Conservation (phyloP, 257 asterid species). For the Nicotiana tabacum region DNA sequence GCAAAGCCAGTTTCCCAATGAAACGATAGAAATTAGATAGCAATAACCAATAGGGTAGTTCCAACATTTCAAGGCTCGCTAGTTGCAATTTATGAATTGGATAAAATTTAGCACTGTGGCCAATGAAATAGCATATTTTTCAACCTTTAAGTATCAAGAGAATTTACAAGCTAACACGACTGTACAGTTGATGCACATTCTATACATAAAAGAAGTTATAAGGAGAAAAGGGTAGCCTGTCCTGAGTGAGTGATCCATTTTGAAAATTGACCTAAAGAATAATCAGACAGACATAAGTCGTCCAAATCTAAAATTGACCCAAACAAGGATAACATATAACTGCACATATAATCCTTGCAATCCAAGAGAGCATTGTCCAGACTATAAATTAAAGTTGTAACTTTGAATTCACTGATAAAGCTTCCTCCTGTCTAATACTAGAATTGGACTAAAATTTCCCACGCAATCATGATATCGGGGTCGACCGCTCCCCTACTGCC, state of each 20-base stretch:
- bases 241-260: not conserved
- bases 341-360: not conserved
- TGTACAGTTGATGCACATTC: not conserved
- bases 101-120: not conserved
- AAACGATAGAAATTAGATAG: not conserved
- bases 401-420: not conserved
- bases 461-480: conserved; percentile 1
- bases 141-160: not conserved
- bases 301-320: not conserved
- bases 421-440: not conserved
- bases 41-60: not conserved
- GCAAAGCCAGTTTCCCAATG: not conserved
- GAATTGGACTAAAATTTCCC: not conserved
- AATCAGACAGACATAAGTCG: not conserved
- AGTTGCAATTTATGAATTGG: not conserved
- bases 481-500: not conserved
- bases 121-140: not conserved
- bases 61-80: no score
- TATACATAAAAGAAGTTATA: not conserved
- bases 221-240: not conserved
- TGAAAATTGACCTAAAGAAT: not conserved
- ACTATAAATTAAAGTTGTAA: not conserved
- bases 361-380: not conserved
- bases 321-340: not conserved
- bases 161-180: not conserved